Conservation (phyloP, 1,284 basidiomycete species). For the Pholiota adiposa region DNA sequence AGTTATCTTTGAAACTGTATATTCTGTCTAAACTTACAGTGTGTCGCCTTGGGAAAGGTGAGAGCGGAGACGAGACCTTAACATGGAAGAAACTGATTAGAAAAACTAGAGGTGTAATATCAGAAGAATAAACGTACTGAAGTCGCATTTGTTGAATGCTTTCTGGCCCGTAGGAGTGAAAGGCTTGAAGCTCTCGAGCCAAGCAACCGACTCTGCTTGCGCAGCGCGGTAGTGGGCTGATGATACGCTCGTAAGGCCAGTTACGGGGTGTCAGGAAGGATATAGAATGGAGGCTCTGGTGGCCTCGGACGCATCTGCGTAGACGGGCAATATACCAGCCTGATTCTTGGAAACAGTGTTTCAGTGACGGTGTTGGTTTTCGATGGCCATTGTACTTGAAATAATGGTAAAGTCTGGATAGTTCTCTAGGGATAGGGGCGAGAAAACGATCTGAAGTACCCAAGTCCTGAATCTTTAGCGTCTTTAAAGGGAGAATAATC, state of each 20-base stretch:
- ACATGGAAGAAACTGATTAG: too few relatives aligned
- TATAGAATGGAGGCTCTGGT: conserved; percentile 1
- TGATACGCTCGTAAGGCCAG: conserved; percentile 38
- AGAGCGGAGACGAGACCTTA: conserved; percentile 24
- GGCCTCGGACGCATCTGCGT: background rate
- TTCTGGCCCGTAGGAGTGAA: conserved; percentile 32
- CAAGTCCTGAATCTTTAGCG: background rate
- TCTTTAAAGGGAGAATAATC: background rate
- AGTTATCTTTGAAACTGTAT: too few relatives aligned
- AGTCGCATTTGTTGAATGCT: conserved; percentile 37
- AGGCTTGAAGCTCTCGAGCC: conserved; percentile 34
- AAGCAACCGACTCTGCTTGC: conserved; percentile 9
- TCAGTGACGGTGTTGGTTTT: background rate
- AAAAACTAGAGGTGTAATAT: background rate
- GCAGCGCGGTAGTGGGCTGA: conserved; percentile 34
- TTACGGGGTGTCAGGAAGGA: conserved; percentile 35
- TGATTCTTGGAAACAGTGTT: background rate
- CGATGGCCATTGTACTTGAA: background rate
- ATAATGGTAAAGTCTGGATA: background rate
- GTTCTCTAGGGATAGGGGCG: background rate
- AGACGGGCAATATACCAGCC: background rate
- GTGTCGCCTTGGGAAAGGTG: conserved; percentile 19
- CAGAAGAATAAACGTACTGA: conserved; percentile 23
- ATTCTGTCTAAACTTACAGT: conserved; percentile 11
- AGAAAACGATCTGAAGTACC: background rate